These are phyloP conservation scores for Furcasterigmium furcatum DNA, from an alignment of 2,329 filamentous ascomycete genomes.

Conservation along the genomic window DNA sequence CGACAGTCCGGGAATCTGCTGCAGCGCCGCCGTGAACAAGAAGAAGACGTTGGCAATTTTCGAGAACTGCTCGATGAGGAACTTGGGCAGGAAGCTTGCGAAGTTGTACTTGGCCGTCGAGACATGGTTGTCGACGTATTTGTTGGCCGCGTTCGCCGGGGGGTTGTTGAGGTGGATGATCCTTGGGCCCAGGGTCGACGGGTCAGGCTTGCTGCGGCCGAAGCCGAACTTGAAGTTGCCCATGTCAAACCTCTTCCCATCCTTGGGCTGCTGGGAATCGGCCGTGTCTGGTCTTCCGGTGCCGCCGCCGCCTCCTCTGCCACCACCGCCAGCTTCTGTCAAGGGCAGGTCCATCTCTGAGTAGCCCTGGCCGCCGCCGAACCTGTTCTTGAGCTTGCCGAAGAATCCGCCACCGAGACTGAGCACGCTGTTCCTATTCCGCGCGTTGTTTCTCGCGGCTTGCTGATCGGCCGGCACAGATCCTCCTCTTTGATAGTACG, in stretches of 20 bases:
- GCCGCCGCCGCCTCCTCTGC: slow-evolving; percentile 27
- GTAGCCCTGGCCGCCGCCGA: slow-evolving; percentile 85
- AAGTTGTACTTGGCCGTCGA: slow-evolving; percentile 98
- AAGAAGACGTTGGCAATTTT: slow-evolving; percentile 99
- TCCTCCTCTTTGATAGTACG: slow-evolving; percentile 77
- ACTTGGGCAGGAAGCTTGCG: slow-evolving; percentile 91
- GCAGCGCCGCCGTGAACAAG: slow-evolving; percentile 90
- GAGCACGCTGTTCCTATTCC: slow-evolving; percentile 85
- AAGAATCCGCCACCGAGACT: slow-evolving; percentile 82
- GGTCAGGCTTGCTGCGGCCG: slow-evolving; percentile 79
- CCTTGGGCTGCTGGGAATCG: slow-evolving; percentile 32
- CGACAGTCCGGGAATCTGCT: slow-evolving; percentile 93
- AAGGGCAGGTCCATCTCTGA: slow-evolving; percentile 98
- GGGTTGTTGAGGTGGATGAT: slow-evolving; percentile 97
- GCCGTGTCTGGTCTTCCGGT: slow-evolving; percentile 40
- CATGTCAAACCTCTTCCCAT: slow-evolving; percentile 60
- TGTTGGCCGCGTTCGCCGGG: slow-evolving; percentile 83
- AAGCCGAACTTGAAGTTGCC: slow-evolving; percentile 92
- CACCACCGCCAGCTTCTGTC: slow-evolving; percentile 65
- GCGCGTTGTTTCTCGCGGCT: slow-evolving; percentile 46
- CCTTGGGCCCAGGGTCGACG: slow-evolving; percentile 84
- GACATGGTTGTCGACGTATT: slow-evolving; percentile 94
- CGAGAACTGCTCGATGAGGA: slow-evolving; percentile 96
- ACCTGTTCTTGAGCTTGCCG: slow-evolving; percentile 82
- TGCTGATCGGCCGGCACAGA: slow-evolving; percentile 46